Base-by-base conservation (phyloP, 495 filamentous ascomycete species). In the Usnea hakonensis region DNA sequence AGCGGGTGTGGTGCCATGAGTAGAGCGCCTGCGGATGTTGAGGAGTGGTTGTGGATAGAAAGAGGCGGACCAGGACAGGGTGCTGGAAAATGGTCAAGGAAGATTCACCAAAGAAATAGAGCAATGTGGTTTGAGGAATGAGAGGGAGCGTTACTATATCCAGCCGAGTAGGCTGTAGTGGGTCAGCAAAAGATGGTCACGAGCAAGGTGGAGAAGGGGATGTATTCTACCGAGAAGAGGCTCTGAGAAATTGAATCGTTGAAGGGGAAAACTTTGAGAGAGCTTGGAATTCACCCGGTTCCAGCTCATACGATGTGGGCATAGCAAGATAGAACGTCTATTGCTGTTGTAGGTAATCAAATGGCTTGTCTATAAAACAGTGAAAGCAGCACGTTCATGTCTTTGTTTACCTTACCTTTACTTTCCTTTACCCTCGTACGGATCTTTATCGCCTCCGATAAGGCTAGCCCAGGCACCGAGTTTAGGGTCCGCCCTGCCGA, bases 21-120 rank as follows among this genome's bases (percentile, higher is more conserved):
- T 96, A 5, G 91, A 87, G 30, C 80, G 78, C 23, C 91, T 84
- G 35, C 74, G 79, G 71, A 79, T 85, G 78, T 95, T 98, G 61
- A 84, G 80, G 43, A 92, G 72, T 1, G 87, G 82, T 68, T 97
- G 94, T 2, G 95, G 93, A 71, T 97, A 98, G 76, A 96, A 97
- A 16, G 90, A 95, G 43, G 87, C 71, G 1, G 87, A 89, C 92
- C 92, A 95, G 70, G 81, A 83, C n/a, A 85, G 57, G 61, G 83
- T 85, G 74, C 81, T 83, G 60, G 48, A 48, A 32, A n/a, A 36
- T 9, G 28, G 55, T 26, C 30, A 67, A 46, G 30, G 33, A 21
- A 38, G 57, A 40, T n/a, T 23, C 14, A 9, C 17, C 3, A 4
- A 17, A 21, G 19, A 23, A 30, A 4, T 35, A 28, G 56, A 35